phyloP scores from a whole-genome alignment of 2,329 filamentous ascomycete species.

The Talaromyces sp. region DNA sequence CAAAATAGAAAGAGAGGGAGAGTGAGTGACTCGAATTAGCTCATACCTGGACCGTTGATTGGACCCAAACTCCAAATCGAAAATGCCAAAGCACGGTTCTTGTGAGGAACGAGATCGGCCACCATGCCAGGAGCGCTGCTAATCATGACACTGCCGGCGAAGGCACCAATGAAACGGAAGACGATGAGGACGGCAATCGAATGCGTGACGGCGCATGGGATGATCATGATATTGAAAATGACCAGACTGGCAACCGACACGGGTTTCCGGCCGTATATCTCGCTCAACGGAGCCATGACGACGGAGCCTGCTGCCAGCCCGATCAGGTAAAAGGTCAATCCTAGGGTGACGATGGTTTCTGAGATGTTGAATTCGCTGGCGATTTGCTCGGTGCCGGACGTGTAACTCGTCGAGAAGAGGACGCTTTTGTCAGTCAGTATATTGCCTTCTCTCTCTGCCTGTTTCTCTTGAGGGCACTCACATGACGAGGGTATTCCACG shows the following conservation, averaged over 20 bases:
- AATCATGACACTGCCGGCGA: slow-evolving; percentile 20
- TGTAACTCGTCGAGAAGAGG: slow-evolving; percentile 73
- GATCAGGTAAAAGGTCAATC: slow-evolving; percentile 11
- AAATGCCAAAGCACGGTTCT: slow-evolving; percentile 75
- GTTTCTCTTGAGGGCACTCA: slow-evolving; percentile 22
- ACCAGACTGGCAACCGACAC: slow-evolving; percentile 47
- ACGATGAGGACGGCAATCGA: slow-evolving; percentile 47
- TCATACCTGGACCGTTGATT: slow-evolving; percentile 61
- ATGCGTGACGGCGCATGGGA: slow-evolving; percentile 9
- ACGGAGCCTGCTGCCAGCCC: slow-evolving; percentile 15
- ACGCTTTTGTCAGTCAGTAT: slow-evolving; percentile 39
- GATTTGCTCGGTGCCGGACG: slow-evolving; percentile 64
- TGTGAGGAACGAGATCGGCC: slow-evolving; percentile 43
- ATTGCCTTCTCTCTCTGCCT: background rate
- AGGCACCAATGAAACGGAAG: slow-evolving; percentile 21
- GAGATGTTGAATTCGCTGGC: slow-evolving; percentile 44
- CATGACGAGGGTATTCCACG: slow-evolving; percentile 53
- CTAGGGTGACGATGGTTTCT: slow-evolving; percentile 38
- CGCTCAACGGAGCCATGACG: slow-evolving; percentile 20
- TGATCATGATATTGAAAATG: slow-evolving; percentile 42
- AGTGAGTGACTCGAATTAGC: slow-evolving; percentile 8
- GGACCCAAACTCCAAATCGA: slow-evolving; percentile 79
- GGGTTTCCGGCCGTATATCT: slow-evolving; percentile 19
- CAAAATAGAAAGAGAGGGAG: background rate
- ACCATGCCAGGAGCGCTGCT: slow-evolving; percentile 21